These are phyloP conservation scores for Sarocladiaceae sp. DNA, from an alignment of 2,329 filamentous ascomycete species.

Conservation along the genomic window DNA sequence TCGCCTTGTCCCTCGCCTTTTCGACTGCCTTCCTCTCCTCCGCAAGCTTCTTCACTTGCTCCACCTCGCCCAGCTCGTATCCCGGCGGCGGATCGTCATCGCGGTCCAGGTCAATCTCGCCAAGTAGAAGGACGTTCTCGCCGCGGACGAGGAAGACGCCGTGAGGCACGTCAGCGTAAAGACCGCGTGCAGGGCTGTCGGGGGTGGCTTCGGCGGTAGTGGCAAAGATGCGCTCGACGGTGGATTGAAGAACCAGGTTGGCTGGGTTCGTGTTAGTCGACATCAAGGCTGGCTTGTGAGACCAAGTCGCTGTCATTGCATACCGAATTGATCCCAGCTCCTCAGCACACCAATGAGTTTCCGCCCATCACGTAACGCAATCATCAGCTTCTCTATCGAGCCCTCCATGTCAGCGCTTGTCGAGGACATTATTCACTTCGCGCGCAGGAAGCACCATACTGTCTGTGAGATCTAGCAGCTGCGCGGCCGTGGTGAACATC, in stretches of 20 bases:
- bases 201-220: conserved; percentile 30
- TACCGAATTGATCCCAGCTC: conserved; percentile 98
- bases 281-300: background rate
- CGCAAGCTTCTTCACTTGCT: conserved; percentile 65
- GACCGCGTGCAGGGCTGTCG: conserved; percentile 23
- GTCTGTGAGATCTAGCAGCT: conserved; percentile 92
- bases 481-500: conserved; percentile 97
- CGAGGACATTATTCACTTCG: too few relatives aligned
- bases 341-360: conserved; percentile 89
- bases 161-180: conserved; percentile 79
- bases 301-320: conserved; percentile 25
- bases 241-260: conserved; percentile 91
- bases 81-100: conserved; percentile 81
- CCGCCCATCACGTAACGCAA: conserved; percentile 84
- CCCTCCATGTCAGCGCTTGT: conserved; percentile 20
- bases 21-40: conserved; percentile 64
- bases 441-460: too few relatives aligned
- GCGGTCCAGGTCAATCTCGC: conserved; percentile 94
- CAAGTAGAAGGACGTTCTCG: conserved; percentile 92
- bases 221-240: conserved; percentile 80
- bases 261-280: conserved; percentile 43
- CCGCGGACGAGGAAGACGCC: conserved; percentile 90
- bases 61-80: conserved; percentile 58
- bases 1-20: conserved; percentile 66
- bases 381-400: conserved; percentile 79